Base-by-base conservation (phyloP, 148 eudicot species). In the Mesembryanthemum crystallinum region DNA sequence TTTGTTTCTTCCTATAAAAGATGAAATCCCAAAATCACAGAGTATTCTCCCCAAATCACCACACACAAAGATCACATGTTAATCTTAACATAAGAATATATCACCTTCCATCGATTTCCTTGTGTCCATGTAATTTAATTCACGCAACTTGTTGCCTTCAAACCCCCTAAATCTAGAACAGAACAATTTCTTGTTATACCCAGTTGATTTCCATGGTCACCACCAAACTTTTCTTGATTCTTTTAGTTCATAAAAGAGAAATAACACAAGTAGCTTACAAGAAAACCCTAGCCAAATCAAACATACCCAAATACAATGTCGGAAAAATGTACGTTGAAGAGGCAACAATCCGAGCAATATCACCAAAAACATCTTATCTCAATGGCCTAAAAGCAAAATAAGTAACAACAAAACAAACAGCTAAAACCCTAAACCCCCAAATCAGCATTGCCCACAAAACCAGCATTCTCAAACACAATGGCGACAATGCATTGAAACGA, bases 351-450 rank as follows among this genome's bases (percentile, higher is more conserved):
- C 5, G 4, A 4, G 20, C 18, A 11, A n/a, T 1, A 14, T 12
- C 18, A 47, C 17, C 52, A 47, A 12, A 14, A 10, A 47, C 52
- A 47, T 47, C 43, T 39, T 9, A 39, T 5, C 9, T 39, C 8
- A 39, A 39, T 39, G 9, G 8, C 43, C 43, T 5, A 6, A 39
- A 29, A 61, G 65, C 35, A 9, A 28, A 29, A 61, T 18, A 28
- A 35, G 8, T 35, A 35, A 37, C 8, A 29, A 2, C 8, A 24
- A n/a, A n/a, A n/a, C 70, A n/a, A 23, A 3, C 30, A 30, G 51
- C 39, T 21, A 11, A 51, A 74, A 74, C 45, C 63, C 69, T 52
- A 64, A 64, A 33, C 42, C 71, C 63, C 24, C n/a, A 45, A 52
- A 32, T n/a, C 13, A 23, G 30, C 62, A 74, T 33, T 10, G 33